phyloP scores from a whole-genome alignment of 768 basidiomycete species.

The Suillus tomentosus region DNA sequence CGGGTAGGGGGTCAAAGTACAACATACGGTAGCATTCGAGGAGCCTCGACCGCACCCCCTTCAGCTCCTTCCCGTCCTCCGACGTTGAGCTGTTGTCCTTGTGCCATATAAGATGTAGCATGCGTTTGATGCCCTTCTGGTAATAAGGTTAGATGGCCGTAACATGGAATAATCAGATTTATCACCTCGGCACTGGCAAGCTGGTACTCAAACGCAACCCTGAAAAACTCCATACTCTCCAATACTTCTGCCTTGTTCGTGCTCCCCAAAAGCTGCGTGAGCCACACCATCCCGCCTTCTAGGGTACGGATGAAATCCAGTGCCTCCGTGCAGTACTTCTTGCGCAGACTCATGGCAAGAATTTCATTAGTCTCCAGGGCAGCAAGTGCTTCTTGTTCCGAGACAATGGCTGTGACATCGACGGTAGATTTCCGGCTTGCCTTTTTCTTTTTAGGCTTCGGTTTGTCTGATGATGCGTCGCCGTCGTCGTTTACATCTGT shows the following conservation, averaged over 20 bases:
- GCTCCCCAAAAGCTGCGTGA: slow-evolving; percentile 81
- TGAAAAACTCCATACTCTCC: slow-evolving; percentile 90
- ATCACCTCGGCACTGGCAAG: slow-evolving; percentile 75
- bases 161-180: neutral
- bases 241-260: slow-evolving; percentile 83
- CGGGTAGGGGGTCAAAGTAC: slow-evolving; percentile 84
- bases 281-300: slow-evolving; percentile 66
- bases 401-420: slow-evolving; percentile 66
- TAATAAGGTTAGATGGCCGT: slow-evolving; percentile 11
- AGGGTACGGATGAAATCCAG: slow-evolving; percentile 77
- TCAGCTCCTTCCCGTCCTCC: slow-evolving; percentile 77
- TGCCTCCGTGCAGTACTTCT: slow-evolving; percentile 86
- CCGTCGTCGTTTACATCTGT: slow-evolving; percentile 38
- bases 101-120: slow-evolving; percentile 96
- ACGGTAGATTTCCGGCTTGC: slow-evolving; percentile 69
- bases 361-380: slow-evolving; percentile 68
- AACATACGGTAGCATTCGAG: slow-evolving; percentile 86
- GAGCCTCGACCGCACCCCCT: slow-evolving; percentile 83
- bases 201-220: slow-evolving; percentile 76
- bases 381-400: slow-evolving; percentile 72
- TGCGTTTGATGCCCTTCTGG: slow-evolving; percentile 88
- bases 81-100: slow-evolving; percentile 88
- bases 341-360: slow-evolving; percentile 67
- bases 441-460: slow-evolving; percentile 46
- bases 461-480: slow-evolving; percentile 40